These are phyloP conservation scores for Tolypocladium endophyticum DNA, from an alignment of 2,329 filamentous ascomycete genomes.

Conservation along the genomic window DNA sequence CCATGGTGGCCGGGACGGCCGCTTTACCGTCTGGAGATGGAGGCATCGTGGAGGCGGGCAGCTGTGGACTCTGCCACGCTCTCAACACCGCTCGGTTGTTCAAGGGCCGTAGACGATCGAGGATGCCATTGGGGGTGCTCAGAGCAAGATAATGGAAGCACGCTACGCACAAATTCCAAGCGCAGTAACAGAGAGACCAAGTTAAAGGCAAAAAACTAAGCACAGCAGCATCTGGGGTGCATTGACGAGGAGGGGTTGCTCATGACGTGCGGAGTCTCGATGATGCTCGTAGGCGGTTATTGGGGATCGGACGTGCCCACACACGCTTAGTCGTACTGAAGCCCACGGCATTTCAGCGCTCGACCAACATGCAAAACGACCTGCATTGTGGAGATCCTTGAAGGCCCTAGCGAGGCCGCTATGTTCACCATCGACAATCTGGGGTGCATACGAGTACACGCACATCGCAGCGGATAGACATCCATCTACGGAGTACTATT, in stretches of 20 bases:
- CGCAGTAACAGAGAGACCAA: background rate
- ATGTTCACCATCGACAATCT: background rate
- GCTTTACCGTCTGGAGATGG: slow-evolving; percentile 6
- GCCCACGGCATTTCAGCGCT: background rate
- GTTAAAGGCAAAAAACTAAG: background rate
- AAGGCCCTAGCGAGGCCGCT: background rate
- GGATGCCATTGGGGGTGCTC: background rate
- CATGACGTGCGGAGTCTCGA: background rate
- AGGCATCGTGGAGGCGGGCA: background rate
- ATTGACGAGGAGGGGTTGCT: background rate
- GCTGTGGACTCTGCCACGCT: background rate
- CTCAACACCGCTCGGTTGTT: background rate
- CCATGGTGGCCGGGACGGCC: slow-evolving; percentile 15
- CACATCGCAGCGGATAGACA: no score
- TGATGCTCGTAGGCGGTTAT: background rate
- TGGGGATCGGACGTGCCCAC: background rate
- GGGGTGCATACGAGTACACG: no score
- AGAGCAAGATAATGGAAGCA: background rate
- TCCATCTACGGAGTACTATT: no score
- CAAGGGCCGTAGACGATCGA: background rate
- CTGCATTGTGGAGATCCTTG: background rate
- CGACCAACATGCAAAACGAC: background rate
- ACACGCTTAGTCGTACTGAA: background rate
- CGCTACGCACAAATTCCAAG: background rate
- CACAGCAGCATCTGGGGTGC: background rate